A percentile compares a stretch with the other conserved stretches of the same genome.
These are phyloP conservation scores for Populus davidiana DNA, from an alignment of 345 rosid species.

Conservation along the genomic window DNA sequence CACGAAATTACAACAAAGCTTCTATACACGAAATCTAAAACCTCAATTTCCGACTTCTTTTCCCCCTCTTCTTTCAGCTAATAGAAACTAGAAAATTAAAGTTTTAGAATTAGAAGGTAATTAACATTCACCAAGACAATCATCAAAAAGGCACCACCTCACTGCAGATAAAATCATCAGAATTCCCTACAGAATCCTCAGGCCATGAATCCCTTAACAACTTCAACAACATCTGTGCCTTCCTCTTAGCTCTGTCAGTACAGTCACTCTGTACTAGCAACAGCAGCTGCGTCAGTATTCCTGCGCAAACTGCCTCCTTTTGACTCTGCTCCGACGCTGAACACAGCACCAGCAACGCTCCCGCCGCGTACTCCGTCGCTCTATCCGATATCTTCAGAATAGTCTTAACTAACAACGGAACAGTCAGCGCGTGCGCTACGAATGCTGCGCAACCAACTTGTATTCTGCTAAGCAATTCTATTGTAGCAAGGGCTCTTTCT, in stretches of 20 bases:
- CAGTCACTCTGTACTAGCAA: slow-evolving; percentile 89
- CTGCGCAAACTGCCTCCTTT: slow-evolving; percentile 80
- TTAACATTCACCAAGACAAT: neutral
- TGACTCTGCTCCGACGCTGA: slow-evolving; percentile 67
- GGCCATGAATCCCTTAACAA: slow-evolving; percentile 86
- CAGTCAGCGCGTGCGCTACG: slow-evolving; percentile 66
- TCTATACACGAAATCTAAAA: slow-evolving; percentile 34
- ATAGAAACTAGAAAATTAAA: neutral
- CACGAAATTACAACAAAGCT: slow-evolving; percentile 38
- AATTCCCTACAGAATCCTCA: slow-evolving; percentile 46
- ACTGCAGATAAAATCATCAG: slow-evolving; percentile 67
- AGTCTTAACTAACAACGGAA: slow-evolving; percentile 67
- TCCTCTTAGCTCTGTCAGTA: slow-evolving; percentile 94
- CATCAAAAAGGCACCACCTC: slow-evolving; percentile 71
- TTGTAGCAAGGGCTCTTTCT: slow-evolving; percentile 78
- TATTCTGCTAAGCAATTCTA: slow-evolving; percentile 77
- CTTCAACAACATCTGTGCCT: slow-evolving; percentile 88
- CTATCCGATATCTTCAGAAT: slow-evolving; percentile 76
- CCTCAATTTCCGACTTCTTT: slow-evolving; percentile 5
- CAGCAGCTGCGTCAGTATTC: slow-evolving; percentile 77
- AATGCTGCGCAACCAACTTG: slow-evolving; percentile 71
- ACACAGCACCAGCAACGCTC: slow-evolving; percentile 71
- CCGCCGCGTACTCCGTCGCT: slow-evolving; percentile 94
- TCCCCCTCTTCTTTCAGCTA: neutral
- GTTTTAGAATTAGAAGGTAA: neutral